These are phyloP conservation scores for Saccharomyces eubayanus DNA, from an alignment of 805 yeast genomes.

Conservation along the genomic window DNA sequence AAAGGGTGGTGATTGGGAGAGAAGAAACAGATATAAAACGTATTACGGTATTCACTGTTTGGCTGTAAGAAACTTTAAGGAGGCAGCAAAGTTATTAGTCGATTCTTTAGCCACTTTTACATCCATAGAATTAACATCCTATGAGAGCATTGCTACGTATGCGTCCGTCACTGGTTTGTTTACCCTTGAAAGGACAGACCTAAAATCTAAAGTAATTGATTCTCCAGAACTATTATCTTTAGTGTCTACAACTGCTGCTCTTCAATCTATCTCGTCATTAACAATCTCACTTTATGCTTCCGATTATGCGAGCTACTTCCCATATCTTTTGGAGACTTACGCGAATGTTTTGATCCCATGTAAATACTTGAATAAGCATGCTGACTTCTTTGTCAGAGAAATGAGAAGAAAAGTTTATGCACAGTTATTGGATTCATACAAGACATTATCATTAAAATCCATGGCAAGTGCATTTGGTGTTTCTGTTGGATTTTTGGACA, in stretches of 20 bases:
- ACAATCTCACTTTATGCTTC: constrained; percentile 83
- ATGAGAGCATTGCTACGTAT: constrained; percentile 82
- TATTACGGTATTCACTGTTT: constrained; percentile 77
- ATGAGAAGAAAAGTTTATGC: constrained; percentile 92
- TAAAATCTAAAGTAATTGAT: constrained; percentile 79
- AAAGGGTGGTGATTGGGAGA: constrained; percentile 99
- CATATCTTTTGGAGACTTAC: constrained; percentile 66
- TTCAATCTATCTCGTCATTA: constrained; percentile 74
- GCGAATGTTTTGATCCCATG: constrained; percentile 59
- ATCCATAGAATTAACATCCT: constrained; percentile 78
- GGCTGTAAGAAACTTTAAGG: constrained; percentile 78
- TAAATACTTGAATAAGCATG: constrained; percentile 65
- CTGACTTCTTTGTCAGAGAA: constrained; percentile 80
- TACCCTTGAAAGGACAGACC: constrained; percentile 70
- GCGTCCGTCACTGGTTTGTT: constrained; percentile 85
- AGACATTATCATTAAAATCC: constrained; percentile 77
- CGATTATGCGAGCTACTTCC: constrained; percentile 75
- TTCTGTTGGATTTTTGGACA: constrained; percentile 76
- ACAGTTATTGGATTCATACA: constrained; percentile 89
- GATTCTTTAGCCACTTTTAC: constrained; percentile 95
- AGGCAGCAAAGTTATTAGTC: constrained; percentile 76
- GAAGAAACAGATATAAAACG: constrained; percentile 89
- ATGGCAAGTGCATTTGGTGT: constrained; percentile 95
- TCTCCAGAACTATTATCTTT: constrained; percentile 88
- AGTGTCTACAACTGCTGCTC: constrained; percentile 55